Conservation (phyloP, 1,284 basidiomycete genomes). For the Cystobasidium sp. region DNA sequence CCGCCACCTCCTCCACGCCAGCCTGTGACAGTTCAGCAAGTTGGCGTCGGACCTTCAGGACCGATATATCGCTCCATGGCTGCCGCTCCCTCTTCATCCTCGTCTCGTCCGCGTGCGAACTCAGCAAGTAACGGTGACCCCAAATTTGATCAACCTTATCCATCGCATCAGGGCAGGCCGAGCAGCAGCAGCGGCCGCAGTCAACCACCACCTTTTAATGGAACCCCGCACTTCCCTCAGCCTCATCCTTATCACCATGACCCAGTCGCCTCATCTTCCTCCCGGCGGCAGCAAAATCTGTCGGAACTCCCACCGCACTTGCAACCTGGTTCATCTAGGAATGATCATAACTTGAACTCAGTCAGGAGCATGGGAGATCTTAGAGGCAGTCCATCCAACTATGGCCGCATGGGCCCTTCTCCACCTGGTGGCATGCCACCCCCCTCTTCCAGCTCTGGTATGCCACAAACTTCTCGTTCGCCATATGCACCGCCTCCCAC, state of each 20-base stretch:
- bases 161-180: too few relatives aligned
- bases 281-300: background rate
- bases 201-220: constrained; percentile 7
- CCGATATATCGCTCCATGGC: constrained; percentile 8
- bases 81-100: background rate
- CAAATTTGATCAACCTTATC: background rate
- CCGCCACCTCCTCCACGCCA: constrained; percentile 3
- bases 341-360: background rate
- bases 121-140: constrained; percentile 1
- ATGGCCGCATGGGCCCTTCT: constrained; percentile 1
- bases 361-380: constrained; percentile 34
- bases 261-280: background rate
- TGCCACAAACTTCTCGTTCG: constrained; percentile 6
- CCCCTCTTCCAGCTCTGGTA: background rate
- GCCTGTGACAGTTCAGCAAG: background rate
- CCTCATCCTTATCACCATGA: background rate
- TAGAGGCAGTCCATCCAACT: constrained; percentile 1
- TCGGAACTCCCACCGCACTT: constrained; percentile 12
- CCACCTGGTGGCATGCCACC: background rate
- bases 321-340: background rate
- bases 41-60: constrained; percentile 23
- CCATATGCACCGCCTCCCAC: constrained; percentile 22
- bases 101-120: constrained; percentile 1
- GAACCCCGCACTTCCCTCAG: constrained; percentile 18
- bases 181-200: background rate